phyloP scores from a whole-genome alignment of 208 protist genomes.

The Wallacemonas sp. region DNA sequence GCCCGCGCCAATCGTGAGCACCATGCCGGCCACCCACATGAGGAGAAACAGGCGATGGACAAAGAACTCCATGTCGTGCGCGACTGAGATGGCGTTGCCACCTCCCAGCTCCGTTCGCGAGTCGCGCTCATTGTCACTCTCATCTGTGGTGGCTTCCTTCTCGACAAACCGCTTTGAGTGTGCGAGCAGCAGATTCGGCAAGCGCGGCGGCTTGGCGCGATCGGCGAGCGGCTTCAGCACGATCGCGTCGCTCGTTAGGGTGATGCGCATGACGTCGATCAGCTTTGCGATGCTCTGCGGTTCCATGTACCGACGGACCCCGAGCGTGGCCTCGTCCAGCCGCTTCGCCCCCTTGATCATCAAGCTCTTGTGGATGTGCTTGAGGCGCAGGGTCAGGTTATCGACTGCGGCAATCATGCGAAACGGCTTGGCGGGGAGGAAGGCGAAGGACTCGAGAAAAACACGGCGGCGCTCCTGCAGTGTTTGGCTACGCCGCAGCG shows the following conservation, averaged over 20 bases:
- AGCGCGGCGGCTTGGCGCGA: constrained; percentile 60
- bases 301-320: constrained; percentile 64
- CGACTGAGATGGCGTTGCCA: constrained; percentile 74
- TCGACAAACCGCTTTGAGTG: constrained; percentile 39
- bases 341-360: constrained; percentile 58
- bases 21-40: constrained; percentile 59
- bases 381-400: constrained; percentile 55
- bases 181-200: constrained; percentile 55
- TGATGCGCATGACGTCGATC: constrained; percentile 75
- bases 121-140: constrained; percentile 79
- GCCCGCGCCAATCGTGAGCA: constrained; percentile 42
- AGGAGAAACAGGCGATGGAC: constrained; percentile 76
- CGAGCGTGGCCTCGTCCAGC: constrained; percentile 65
- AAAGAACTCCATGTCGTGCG: constrained; percentile 85
- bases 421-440: constrained; percentile 65
- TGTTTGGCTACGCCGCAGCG: constrained; percentile 38
- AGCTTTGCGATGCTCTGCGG: constrained; percentile 78
- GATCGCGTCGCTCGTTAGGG: constrained; percentile 67
- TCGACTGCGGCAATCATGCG: constrained; percentile 77
- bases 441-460: constrained; percentile 59
- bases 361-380: constrained; percentile 78
- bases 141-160: constrained; percentile 77
- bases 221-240: constrained; percentile 72
- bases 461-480: constrained; percentile 56
- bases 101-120: constrained; percentile 53